Conservation (phyloP, 2,329 filamentous ascomycete genomes). For the Aureobasidium sp. region DNA sequence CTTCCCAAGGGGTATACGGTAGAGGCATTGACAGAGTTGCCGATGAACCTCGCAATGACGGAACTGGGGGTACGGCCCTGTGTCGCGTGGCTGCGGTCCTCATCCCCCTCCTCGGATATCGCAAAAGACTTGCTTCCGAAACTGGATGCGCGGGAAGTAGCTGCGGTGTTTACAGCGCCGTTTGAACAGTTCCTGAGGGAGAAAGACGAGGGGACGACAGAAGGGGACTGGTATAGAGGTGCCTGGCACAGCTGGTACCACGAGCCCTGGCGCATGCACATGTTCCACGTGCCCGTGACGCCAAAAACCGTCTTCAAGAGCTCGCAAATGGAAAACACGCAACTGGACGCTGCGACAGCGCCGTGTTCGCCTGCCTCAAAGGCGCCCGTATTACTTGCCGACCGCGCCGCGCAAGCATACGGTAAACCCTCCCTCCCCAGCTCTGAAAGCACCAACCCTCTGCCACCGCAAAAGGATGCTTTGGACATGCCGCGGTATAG, state of each 20-base stretch:
- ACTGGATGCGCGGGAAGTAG: slow-evolving; percentile 82
- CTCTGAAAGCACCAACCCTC: too few species aligned
- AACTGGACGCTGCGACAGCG: slow-evolving; percentile 11
- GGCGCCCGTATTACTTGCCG: slow-evolving; percentile 1
- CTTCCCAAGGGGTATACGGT: slow-evolving; percentile 72
- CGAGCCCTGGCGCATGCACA: slow-evolving; percentile 75
- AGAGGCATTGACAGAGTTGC: slow-evolving; percentile 79
- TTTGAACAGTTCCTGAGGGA: slow-evolving; percentile 71
- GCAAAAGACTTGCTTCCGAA: slow-evolving; percentile 47
- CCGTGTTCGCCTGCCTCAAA: neutral
- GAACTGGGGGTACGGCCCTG: slow-evolving; percentile 42
- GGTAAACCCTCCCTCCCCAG: too few species aligned
- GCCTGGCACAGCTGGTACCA: slow-evolving; percentile 73
- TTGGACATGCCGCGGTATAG: slow-evolving; percentile 47
- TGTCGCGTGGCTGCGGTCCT: slow-evolving; percentile 55
- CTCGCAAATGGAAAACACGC: neutral
- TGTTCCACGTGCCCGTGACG: slow-evolving; percentile 79
- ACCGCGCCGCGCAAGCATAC: neutral
- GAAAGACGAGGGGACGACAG: slow-evolving; percentile 43
- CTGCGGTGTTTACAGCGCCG: slow-evolving; percentile 83
- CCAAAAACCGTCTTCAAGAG: slow-evolving; percentile 12
- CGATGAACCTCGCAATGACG: slow-evolving; percentile 45
- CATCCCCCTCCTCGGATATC: slow-evolving; percentile 44
- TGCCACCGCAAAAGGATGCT: too few species aligned
- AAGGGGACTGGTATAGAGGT: slow-evolving; percentile 74